Evolutionary conservation across 2,329 filamentous ascomycete species (phyloP), one percentile per base, ranked within the genome.

Genomic region (Ceratocystiopsis sp.): DNA sequence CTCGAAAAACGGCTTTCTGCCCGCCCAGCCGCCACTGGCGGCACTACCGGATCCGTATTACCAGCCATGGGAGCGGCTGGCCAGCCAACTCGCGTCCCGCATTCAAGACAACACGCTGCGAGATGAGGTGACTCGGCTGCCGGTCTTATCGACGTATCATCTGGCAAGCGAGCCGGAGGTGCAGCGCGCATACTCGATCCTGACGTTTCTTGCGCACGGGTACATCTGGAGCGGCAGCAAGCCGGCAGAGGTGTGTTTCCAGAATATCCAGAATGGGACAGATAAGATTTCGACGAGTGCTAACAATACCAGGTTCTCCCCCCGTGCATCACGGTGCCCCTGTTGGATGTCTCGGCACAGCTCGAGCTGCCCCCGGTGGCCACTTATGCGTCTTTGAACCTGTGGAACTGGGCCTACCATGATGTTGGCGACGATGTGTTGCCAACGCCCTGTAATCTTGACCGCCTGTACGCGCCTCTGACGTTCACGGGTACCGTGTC

Each of bases 191-290:
- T 93, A 93, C 58, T 70, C 78, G 3, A 67, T 93, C 9, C 65
- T 95, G 37, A 75, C 73, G 0, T 91, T 93, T 54, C 70, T 93
- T 44, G 69, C 84, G 1, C 85, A 96, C 59, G 79, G 75, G 11
- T 93, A 94, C 59, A 77, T 95, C 17, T 96, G 89, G 89, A 84
- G 85, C 44, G 84, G 82, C 18, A 73, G 83, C 37, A 69, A 66
- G 44, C 81, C 86, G 2, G 68, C 71, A 47, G 81, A 91, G 62
- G 83, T 85, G 53, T 52, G 61, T 19, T 14, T 37, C 11, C n/a
- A n/a, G n/a, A n/a, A n/a, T n/a, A n/a, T n/a, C n/a, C n/a, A 13
- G 5, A 16, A 12, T 13, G 3, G 14, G 34, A 10, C 34, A 6
- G 14, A 15, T 13, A 15, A 15, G 3, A 13, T 15, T 3, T 4